Evolutionary conservation across 495 filamentous ascomycete genomes (phyloP).

Genomic region (Daldinia grandis): DNA sequence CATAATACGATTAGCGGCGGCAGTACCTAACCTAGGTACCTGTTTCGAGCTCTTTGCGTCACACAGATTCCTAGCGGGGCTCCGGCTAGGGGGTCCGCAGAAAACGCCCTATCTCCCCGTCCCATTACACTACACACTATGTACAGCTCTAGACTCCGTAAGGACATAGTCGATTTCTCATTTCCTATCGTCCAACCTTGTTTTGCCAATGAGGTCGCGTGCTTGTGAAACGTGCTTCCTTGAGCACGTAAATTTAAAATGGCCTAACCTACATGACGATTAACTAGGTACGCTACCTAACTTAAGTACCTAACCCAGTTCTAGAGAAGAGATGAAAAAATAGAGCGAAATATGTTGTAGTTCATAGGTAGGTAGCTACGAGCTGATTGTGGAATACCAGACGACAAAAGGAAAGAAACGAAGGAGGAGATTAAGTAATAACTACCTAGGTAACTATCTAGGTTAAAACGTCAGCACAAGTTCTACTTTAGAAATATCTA

Average conservation of each 20-base stretch:
- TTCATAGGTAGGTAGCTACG: not conserved
- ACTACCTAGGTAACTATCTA: no score
- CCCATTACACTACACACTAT: not conserved
- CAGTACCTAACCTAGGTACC: no score
- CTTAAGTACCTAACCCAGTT: no score
- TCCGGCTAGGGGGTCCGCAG: slow-evolving; percentile 3
- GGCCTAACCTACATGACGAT: not conserved
- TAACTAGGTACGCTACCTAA: not conserved
- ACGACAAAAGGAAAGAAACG: not conserved
- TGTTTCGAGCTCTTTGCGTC: slow-evolving; percentile 30
- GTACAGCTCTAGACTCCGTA: not conserved
- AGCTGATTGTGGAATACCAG: not conserved
- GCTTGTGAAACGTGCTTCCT: slow-evolving; percentile 29
- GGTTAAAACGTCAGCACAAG: no score
- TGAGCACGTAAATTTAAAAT: not conserved
- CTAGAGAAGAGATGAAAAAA: not conserved
- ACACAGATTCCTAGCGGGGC: slow-evolving; percentile 19
- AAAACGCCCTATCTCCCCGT: not conserved
- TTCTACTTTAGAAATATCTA: not conserved
- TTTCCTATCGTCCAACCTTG: not conserved
- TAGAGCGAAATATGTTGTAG: no score
- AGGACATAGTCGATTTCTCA: not conserved
- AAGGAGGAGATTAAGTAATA: no score
- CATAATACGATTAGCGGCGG: not conserved
- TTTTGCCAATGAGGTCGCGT: slow-evolving; percentile 27